A percentile compares a stretch with the other conserved stretches of the same genome.
phyloP scores from a whole-genome alignment of 352 stramenopile genomes.

The Pythium aquatile region DNA sequence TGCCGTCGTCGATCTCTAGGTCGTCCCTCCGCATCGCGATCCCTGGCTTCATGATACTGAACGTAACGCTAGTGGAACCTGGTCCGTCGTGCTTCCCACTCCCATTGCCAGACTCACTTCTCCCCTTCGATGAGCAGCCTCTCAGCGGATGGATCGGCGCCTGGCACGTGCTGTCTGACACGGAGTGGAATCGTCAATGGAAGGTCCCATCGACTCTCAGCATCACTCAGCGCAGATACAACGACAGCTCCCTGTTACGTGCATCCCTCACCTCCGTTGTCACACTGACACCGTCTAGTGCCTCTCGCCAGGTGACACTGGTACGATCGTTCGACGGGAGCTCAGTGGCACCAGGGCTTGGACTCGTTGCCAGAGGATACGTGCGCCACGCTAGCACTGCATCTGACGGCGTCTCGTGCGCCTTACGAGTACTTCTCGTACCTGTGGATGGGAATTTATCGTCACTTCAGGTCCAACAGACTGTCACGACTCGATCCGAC shows the following conservation, averaged over 20 bases:
- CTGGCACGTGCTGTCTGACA: slow-evolving; percentile 41
- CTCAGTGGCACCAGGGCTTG: slow-evolving; percentile 40
- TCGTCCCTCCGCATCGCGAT: slow-evolving; percentile 7
- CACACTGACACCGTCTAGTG: slow-evolving; percentile 23
- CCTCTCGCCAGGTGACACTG: slow-evolving; percentile 24
- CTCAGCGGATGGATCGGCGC: slow-evolving; percentile 53
- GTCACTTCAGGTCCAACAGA: neutral
- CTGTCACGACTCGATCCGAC: slow-evolving; percentile 5
- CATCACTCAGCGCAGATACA: slow-evolving; percentile 4
- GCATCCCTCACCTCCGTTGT: slow-evolving; percentile 38
- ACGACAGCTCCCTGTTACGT: slow-evolving; percentile 41
- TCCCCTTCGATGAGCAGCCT: slow-evolving; percentile 29
- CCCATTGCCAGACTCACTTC: neutral
- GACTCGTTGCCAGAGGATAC: slow-evolving; percentile 45
- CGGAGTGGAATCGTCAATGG: slow-evolving; percentile 34
- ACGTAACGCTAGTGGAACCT: slow-evolving; percentile 31
- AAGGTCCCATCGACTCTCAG: neutral
- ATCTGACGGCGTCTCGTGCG: slow-evolving; percentile 2
- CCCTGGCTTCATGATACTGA: slow-evolving; percentile 24
- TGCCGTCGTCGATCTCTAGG: neutral
- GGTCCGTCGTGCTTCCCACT: slow-evolving; percentile 35
- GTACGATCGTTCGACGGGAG: slow-evolving; percentile 32
- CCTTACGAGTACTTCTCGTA: neutral
- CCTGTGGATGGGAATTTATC: neutral
- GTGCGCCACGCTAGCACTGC: slow-evolving; percentile 20